Base-by-base conservation (phyloP, 306 rosid species). In the Cicer judaicum region DNA sequence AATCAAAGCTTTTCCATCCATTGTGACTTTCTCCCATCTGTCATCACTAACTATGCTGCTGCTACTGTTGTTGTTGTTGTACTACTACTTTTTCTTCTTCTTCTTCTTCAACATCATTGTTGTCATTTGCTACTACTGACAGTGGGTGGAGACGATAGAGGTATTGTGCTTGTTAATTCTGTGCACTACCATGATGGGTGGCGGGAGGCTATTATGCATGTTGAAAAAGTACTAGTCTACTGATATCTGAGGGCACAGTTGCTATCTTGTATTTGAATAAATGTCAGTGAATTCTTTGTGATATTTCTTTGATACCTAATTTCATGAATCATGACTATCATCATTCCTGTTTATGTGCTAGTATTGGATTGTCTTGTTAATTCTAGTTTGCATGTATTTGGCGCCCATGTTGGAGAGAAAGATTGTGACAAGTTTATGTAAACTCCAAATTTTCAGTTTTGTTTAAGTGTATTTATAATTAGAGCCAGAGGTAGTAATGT, bases 201-300 rank as follows among this genome's bases (percentile, higher is more conserved):
- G 65, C 55, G 66, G 72, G 76, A 79, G 87, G 79, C 64, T 84
- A 73, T 52, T 38, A 68, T 53, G 42, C 64, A 50, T 79, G 59
- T 55, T 61, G 65, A 62, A n/a, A 48, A 29, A 70, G 48, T 64
- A 53, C 65, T n/a, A 46, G 40, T 40, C 24, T 15, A 11, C 53
- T 47, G 8, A 57, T n/a, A 64, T 79, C 84, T 75, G 84, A 79
- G 84, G 87, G 87, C 81, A 55, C 14, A 8, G 16, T 11, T 46
- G 61, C 21, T 13, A 44, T 53, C 15, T 14, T 19, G 8, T 38
- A 4, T 65, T 40, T 0, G 14, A 50, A 70, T 71, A 72, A 53
- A 36, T 63, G 7, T 39, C 29, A 11, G 21, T 8, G 7, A 5
- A 18, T 70, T 74, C 13, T 10, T n/a, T 59, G 5, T 11, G 4